A percentile compares a stretch with the other conserved stretches of the same genome.
Evolutionary conservation across 1,139 yeast species (phyloP).

Genomic region (Candida pseudoviswanathii): DNA sequence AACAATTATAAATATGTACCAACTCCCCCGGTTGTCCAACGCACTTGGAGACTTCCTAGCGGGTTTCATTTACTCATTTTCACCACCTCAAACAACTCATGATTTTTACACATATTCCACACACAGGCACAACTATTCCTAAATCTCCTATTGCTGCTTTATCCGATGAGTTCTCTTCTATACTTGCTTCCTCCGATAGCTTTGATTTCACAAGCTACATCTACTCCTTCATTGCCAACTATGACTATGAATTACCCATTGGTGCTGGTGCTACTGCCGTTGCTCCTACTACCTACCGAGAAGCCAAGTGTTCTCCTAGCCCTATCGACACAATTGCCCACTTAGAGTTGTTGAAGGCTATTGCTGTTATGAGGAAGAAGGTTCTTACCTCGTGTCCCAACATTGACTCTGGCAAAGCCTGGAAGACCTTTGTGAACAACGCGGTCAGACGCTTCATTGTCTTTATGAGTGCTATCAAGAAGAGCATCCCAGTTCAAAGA

Average conservation of each 20-base stretch:
- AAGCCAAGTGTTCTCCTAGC: neutral
- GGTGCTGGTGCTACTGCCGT: neutral
- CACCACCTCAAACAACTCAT: neutral
- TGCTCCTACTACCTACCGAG: neutral
- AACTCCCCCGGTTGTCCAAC: neutral
- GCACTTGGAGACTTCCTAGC: no score
- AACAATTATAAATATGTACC: neutral
- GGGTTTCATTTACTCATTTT: neutral
- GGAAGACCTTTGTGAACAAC: constrained; percentile 31
- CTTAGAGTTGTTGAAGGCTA: constrained; percentile 32
- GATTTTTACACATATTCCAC: neutral
- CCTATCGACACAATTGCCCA: constrained; percentile 22
- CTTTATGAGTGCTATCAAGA: constrained; percentile 21
- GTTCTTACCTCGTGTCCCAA: constrained; percentile 11
- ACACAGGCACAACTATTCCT: neutral
- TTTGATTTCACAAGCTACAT: constrained; percentile 1
- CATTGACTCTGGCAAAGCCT: constrained; percentile 14
- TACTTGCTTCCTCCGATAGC: neutral
- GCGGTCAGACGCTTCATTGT: constrained; percentile 33
- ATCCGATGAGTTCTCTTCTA: neutral
- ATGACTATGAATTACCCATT: neutral
- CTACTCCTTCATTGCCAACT: neutral
- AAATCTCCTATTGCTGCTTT: neutral
- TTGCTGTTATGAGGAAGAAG: constrained; percentile 24
- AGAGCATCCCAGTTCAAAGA: constrained; percentile 14